Conservation (phyloP, 176 grass and related monocot species). For the Hsuehochloa calcarea region DNA sequence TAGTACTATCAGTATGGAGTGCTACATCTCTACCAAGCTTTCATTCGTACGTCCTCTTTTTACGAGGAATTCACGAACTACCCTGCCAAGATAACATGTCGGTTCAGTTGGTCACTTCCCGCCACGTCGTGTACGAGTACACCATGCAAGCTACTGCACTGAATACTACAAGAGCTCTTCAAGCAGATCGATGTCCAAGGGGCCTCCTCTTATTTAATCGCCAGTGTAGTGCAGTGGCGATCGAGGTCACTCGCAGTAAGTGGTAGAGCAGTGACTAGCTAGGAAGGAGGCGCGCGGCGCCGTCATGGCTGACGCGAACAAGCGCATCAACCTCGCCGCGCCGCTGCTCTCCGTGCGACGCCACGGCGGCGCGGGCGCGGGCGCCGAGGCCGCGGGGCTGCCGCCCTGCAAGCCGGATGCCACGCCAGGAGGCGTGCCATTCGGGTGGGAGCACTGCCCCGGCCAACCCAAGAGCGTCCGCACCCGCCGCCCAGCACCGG, state of each 20-base stretch:
- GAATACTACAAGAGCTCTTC: slow-evolving; percentile 14
- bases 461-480: slow-evolving; percentile 75
- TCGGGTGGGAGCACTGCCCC: slow-evolving; percentile 58
- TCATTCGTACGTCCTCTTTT: not conserved
- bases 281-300: too few species aligned
- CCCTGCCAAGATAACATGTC: not conserved
- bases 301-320: slow-evolving; percentile 40
- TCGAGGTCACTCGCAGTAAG: not conserved
- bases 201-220: slow-evolving; percentile 18
- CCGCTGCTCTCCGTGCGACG: slow-evolving; percentile 75
- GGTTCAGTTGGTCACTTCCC: not conserved
- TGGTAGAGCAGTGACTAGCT: not conserved
- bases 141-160: slow-evolving; percentile 1
- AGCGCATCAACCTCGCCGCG: slow-evolving; percentile 58
- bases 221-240: not conserved
- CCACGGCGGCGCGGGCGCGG: not conserved
- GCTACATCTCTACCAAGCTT: not conserved
- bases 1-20: not conserved
- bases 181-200: slow-evolving; percentile 1
- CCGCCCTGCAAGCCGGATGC: not conserved
- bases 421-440: slow-evolving; percentile 46
- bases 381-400: slow-evolving; percentile 17
- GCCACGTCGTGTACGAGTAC: not conserved
- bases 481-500: slow-evolving; percentile 45
- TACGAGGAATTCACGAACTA: not conserved